Conservation (phyloP, 208 protist species). For the Naegleria fowleri region DNA sequence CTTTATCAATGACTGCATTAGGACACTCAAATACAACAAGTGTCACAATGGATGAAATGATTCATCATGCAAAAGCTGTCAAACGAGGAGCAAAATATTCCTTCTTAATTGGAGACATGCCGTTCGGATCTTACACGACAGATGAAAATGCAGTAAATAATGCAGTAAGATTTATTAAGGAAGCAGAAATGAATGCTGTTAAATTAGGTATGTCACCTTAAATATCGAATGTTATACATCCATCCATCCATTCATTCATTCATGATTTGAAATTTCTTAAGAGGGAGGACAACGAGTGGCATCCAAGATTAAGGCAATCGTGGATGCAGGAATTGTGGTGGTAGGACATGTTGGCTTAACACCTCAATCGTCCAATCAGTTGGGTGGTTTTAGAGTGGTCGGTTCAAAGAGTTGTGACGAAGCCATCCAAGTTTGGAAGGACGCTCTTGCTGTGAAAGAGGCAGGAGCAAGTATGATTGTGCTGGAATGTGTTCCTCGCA, state of each 20-base stretch:
- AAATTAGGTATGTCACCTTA: conserved; percentile 49
- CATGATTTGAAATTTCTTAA: too few relatives aligned
- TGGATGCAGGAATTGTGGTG: conserved; percentile 54
- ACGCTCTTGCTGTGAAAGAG: conserved; percentile 60
- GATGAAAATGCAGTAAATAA: conserved; percentile 47
- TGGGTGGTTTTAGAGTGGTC: conserved; percentile 61
- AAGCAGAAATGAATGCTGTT: conserved; percentile 53
- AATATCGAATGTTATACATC: too few relatives aligned
- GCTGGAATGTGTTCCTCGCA: conserved; percentile 58
- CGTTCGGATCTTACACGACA: conserved; percentile 58
- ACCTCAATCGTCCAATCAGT: conserved; percentile 50
- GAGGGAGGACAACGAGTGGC: conserved; percentile 47
- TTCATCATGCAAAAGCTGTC: conserved; percentile 52
- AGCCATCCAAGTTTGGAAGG: conserved; percentile 47
- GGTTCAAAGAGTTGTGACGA: conserved; percentile 39
- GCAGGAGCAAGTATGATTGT: conserved; percentile 59
- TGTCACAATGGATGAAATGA: conserved; percentile 63
- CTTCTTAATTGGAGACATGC: conserved; percentile 66
- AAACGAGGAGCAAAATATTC: conserved; percentile 33
- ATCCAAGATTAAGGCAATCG: conserved; percentile 42
- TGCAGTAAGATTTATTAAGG: conserved; percentile 57
- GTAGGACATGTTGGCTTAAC: conserved; percentile 69
- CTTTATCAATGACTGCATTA: conserved; percentile 57
- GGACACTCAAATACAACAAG: conserved; percentile 53
- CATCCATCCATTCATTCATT: too few relatives aligned